Evolutionary conservation across 2,329 filamentous ascomycete species (phyloP).

Genomic region (Clonostachys sp.): DNA sequence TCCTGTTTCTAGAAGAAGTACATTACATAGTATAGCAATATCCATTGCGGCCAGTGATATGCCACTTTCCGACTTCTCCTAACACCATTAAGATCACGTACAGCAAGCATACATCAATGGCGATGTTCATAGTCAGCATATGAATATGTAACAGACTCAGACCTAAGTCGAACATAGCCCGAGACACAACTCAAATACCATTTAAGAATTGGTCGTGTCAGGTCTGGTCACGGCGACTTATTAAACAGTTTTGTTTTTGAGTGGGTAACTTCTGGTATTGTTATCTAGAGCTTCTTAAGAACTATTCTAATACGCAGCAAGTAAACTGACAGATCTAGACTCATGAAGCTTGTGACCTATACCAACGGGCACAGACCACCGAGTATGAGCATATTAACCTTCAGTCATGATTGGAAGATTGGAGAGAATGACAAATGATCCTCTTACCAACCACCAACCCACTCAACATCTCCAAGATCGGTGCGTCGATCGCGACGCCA

Average conservation of each 20-base stretch:
- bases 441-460: constrained; percentile 88
- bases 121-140: no score
- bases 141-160: no score
- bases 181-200: no score
- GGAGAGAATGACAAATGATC: constrained; percentile 25
- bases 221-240: no score
- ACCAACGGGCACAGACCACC: not conserved
- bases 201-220: no score
- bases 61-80: no score
- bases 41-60: no score
- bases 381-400: constrained; percentile 43
- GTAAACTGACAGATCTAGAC: constrained; percentile 46
- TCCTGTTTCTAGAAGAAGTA: no score
- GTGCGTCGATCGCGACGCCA: constrained; percentile 58
- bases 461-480: constrained; percentile 80
- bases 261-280: constrained; percentile 67
- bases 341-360: constrained; percentile 7
- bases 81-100: no score
- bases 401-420: constrained; percentile 46
- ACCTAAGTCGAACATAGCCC: no score
- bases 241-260: constrained; percentile 24
- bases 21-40: no score
- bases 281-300: constrained; percentile 22
- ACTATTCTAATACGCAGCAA: constrained; percentile 60
- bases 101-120: no score